A percentile compares a stretch with the other conserved stretches of the same genome.
phyloP scores from a whole-genome alignment of 371 early-diverging fungal species.

The Mortierella sp. region DNA sequence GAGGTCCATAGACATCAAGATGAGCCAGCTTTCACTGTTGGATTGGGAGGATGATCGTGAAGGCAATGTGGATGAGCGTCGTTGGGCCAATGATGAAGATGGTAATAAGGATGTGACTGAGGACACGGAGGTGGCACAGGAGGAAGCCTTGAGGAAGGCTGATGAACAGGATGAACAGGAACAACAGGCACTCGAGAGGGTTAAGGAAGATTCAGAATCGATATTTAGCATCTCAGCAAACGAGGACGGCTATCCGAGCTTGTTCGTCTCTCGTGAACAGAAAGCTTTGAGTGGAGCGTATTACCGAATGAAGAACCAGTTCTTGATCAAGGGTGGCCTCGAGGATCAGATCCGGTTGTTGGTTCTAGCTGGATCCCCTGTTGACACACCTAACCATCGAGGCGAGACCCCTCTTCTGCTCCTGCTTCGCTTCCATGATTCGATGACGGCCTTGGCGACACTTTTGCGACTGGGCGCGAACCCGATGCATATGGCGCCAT shows the following conservation, averaged over 20 bases:
- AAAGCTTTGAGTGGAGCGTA: constrained; percentile 4
- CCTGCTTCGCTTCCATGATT: constrained; percentile 44
- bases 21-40: constrained; percentile 27
- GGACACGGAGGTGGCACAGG: constrained; percentile 25
- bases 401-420: constrained; percentile 50
- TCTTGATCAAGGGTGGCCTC: constrained; percentile 45
- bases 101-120: neutral
- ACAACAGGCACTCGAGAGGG: constrained; percentile 32
- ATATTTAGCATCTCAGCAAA: constrained; percentile 7
- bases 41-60: constrained; percentile 6
- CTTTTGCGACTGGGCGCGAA: constrained; percentile 39
- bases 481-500: constrained; percentile 42
- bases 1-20: too few relatives aligned
- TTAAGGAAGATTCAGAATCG: constrained; percentile 34
- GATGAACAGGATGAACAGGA: constrained; percentile 37
- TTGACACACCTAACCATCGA: constrained; percentile 34
- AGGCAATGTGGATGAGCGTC: constrained; percentile 1
- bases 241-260: constrained; percentile 2
- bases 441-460: constrained; percentile 38
- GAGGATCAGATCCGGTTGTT: constrained; percentile 53
- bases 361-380: constrained; percentile 30
- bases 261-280: neutral
- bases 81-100: neutral
- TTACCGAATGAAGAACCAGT: constrained; percentile 28
- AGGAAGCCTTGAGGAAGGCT: constrained; percentile 17